Evolutionary conservation across 2,329 filamentous ascomycete species (phyloP), one percentile per base, ranked within the genome.

Genomic region (Nemania bipapillata): DNA sequence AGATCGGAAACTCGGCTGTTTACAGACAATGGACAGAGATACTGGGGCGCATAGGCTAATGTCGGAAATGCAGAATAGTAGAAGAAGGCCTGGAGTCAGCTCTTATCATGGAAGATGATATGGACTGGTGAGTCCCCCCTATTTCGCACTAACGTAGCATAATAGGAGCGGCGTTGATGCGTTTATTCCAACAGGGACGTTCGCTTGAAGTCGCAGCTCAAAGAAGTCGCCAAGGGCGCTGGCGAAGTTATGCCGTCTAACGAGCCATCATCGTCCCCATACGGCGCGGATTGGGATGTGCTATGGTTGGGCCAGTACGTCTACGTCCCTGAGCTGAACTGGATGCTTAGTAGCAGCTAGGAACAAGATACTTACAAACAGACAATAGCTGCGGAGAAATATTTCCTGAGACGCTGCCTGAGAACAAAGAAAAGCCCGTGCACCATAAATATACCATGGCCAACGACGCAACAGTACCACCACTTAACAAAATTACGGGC

Each of bases 81-180:
- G 74, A 79, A 32, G 74, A 78, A n/a, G 74, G 74, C 9, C 62
- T 82, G 11, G 72, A 77, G 15, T 78, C 77, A 6, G 80, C 80
- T 1, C 71, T 82, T 5, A 79, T 82, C 32, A 72, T 82, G 65
- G 80, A 82, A 72, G 81, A 82, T 54, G 80, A 82, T 62, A 75
- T 79, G 57, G 80, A 82, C 66, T 82, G 80, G 80, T 69, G 57
- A 55, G 37, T 32, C 3, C 5, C 15, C 32, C 8, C 49, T 30
- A 17, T n/a, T 28, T 15, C 17, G 3, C n/a, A 9, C 8, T 7
- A 30, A 9, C 15, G 17, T 53, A 9, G 28, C 15, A 30, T 2
- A n/a, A 32, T 32, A 32, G 30, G 11, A 15, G 2, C 32, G 49
- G 17, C 9, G 26, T 4, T 32, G 20, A 49, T 45, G 12, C 26